Percentiles rank a stretch among this genome's conserved stretches.
Evolutionary conservation across 202 grass and related monocot genomes (phyloP).

Genomic region (Musa balbisiana): DNA sequence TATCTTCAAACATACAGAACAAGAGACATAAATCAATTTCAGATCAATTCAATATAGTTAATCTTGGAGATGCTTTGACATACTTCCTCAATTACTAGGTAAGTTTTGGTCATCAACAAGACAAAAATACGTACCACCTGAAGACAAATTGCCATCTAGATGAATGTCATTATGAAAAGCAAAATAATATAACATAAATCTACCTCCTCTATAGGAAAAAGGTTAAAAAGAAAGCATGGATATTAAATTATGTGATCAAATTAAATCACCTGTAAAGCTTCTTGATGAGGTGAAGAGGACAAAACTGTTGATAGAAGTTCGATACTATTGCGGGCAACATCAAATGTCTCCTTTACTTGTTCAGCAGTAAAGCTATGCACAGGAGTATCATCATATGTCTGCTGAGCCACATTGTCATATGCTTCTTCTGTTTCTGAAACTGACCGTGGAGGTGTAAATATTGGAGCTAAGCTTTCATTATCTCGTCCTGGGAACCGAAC

Average conservation of each 20-base stretch:
- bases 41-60: too few relatives aligned
- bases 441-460: conserved; percentile 68
- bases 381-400: conserved; percentile 51
- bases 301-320: conserved; percentile 83
- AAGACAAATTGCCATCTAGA: neutral
- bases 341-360: conserved; percentile 55
- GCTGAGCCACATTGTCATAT: conserved; percentile 38
- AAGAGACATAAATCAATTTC: too few relatives aligned
- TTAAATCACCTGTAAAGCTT: conserved; percentile 53
- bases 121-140: neutral
- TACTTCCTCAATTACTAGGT: too few relatives aligned
- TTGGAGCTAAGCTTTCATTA: conserved; percentile 68
- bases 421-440: conserved; percentile 42
- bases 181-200: neutral
- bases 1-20: too few relatives aligned
- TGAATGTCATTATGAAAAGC: neutral
- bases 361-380: conserved; percentile 32
- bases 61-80: too few relatives aligned
- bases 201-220: neutral
- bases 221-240: neutral
- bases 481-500: conserved; percentile 70
- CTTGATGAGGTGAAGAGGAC: conserved; percentile 67
- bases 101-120: neutral
- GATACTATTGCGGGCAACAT: conserved; percentile 66
- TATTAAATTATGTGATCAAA: neutral